Evolutionary conservation across 768 basidiomycete genomes (phyloP).

Genomic region (Russula foetens): DNA sequence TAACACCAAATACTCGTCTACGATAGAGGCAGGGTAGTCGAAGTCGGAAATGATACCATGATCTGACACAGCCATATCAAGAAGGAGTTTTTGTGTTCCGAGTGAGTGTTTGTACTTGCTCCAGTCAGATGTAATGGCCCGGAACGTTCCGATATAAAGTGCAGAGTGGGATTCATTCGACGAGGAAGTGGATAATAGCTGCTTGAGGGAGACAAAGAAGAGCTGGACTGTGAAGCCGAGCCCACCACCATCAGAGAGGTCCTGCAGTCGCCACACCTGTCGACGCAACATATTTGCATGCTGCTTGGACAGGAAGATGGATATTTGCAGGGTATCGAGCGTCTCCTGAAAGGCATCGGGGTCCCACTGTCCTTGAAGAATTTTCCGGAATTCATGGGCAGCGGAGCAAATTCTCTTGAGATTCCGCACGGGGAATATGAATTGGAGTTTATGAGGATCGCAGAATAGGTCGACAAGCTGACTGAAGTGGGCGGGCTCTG

Average conservation of each 20-base stretch:
- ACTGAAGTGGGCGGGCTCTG: neutral
- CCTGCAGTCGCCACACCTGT: neutral
- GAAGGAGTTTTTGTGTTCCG: constrained; percentile 15
- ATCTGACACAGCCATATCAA: constrained; percentile 23
- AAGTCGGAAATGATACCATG: neutral
- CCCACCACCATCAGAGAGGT: neutral
- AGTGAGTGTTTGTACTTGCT: neutral
- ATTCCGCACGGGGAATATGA: neutral
- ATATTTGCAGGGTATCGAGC: neutral
- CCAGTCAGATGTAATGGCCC: constrained; percentile 9
- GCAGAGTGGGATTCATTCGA: neutral
- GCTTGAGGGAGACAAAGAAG: neutral
- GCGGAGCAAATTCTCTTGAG: neutral
- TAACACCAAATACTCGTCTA: neutral
- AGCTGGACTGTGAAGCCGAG: constrained; percentile 7
- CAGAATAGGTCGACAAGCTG: neutral
- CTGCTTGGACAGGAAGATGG: too few species aligned
- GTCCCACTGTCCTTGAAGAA: neutral
- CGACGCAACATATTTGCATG: neutral
- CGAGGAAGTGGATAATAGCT: neutral
- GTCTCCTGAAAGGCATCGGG: neutral
- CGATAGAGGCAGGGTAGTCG: neutral
- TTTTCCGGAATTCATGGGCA: neutral
- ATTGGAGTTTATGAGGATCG: neutral
- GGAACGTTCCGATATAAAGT: constrained; percentile 4